Conservation (phyloP, 2,329 filamentous ascomycete genomes). For the Colletotrichum sansevieriae region DNA sequence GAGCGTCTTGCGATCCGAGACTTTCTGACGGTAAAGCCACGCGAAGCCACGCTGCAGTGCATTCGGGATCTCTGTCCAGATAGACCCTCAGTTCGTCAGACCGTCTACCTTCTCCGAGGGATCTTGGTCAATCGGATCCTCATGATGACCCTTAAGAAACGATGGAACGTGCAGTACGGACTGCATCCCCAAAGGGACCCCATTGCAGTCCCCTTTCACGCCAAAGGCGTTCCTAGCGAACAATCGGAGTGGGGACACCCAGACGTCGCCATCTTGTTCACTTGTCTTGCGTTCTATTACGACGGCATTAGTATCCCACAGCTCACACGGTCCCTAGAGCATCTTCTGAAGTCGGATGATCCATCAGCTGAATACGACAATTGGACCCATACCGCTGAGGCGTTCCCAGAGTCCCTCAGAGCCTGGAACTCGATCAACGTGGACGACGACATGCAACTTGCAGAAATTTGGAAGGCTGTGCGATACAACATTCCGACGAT, state of each 20-base stretch:
- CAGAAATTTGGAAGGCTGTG: constrained; percentile 63
- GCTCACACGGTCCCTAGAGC: constrained; percentile 61
- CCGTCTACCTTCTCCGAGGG: constrained; percentile 71
- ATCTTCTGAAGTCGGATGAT: constrained; percentile 68
- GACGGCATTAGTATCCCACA: constrained; percentile 64
- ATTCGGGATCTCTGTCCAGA: constrained; percentile 50
- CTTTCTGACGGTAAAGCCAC: constrained; percentile 45
- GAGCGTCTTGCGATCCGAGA: constrained; percentile 46
- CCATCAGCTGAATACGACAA: constrained; percentile 68
- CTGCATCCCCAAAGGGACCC: constrained; percentile 66
- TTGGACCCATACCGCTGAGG: constrained; percentile 56
- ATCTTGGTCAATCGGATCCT: constrained; percentile 72
- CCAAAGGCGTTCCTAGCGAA: constrained; percentile 73
- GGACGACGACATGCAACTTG: constrained; percentile 66
- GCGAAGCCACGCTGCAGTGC: constrained; percentile 42
- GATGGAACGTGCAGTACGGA: constrained; percentile 77
- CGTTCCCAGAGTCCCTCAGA: constrained; percentile 59
- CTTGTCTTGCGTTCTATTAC: constrained; percentile 77
- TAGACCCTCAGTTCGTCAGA: constrained; percentile 48
- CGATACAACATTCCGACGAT: constrained; percentile 63
- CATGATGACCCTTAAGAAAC: constrained; percentile 69
- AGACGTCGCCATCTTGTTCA: constrained; percentile 74
- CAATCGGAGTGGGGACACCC: constrained; percentile 77
- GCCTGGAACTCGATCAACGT: constrained; percentile 71
- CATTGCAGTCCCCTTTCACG: constrained; percentile 75